Percentiles rank a stretch among this genome's conserved stretches.
These are phyloP conservation scores for Tetracladium maxilliforme DNA, from an alignment of 2,329 filamentous ascomycete genomes.

Conservation along the genomic window DNA sequence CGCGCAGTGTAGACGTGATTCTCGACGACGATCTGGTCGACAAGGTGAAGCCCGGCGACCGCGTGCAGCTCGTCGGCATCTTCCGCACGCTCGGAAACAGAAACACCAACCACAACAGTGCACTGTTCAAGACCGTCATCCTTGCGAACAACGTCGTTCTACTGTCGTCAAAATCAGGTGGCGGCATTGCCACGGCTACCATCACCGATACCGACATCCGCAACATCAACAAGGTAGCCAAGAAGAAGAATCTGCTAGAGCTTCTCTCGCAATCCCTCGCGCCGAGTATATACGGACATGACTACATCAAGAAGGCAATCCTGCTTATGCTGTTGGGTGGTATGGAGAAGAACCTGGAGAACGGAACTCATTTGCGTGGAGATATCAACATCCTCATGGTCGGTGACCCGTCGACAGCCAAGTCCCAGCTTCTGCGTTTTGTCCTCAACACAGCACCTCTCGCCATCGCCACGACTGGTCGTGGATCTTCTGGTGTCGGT, in stretches of 20 bases:
- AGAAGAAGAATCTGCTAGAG: slow-evolving; percentile 88
- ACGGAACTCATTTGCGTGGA: slow-evolving; percentile 92
- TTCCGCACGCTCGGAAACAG: slow-evolving; percentile 90
- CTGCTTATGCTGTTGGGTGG: slow-evolving; percentile 88
- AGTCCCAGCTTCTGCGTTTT: slow-evolving; percentile 94
- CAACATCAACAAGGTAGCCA: slow-evolving; percentile 95
- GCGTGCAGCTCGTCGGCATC: slow-evolving; percentile 92
- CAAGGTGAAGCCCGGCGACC: slow-evolving; percentile 84
- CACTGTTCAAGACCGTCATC: slow-evolving; percentile 87
- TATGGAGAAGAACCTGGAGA: slow-evolving; percentile 97
- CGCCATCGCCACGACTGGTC: slow-evolving; percentile 91
- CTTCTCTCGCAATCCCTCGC: slow-evolving; percentile 87
- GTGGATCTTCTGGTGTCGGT: slow-evolving; percentile 94
- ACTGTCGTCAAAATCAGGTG: slow-evolving; percentile 89
- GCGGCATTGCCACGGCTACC: slow-evolving; percentile 76
- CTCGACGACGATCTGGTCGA: slow-evolving; percentile 95
- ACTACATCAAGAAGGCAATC: slow-evolving; percentile 96
- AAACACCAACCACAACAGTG: slow-evolving; percentile 79
- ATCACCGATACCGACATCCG: slow-evolving; percentile 96
- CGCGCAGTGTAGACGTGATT: slow-evolving; percentile 89
- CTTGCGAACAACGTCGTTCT: slow-evolving; percentile 92
- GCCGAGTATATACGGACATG: slow-evolving; percentile 92
- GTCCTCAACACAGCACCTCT: slow-evolving; percentile 93
- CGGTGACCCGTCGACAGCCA: slow-evolving; percentile 93
- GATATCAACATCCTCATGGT: slow-evolving; percentile 99